Evolutionary conservation across 371 early-diverging fungal genomes (phyloP), one percentile per base, ranked within the genome.

Genomic region (Mortierella sp.): DNA sequence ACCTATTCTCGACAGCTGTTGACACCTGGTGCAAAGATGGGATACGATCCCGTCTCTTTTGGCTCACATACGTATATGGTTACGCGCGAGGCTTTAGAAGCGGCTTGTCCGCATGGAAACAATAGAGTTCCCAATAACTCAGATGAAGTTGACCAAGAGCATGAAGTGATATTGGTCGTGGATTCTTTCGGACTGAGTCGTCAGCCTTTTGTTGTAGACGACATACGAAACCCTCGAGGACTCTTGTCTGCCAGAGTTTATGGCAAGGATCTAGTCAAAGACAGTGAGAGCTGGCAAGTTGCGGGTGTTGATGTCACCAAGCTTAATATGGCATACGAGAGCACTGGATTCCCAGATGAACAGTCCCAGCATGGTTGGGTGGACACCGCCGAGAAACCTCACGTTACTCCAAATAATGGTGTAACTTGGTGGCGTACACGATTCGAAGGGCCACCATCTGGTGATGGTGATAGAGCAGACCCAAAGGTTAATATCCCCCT

Each of bases 311-410:
- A 94, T 83, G 91, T 92, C 10, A 83, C 89, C 35, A 56, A 77
- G 13, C 73, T 91, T 26, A 63, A 81, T 23, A 86, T 88, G 64
- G 85, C 90, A 1, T 92, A 85, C 84, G 87, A 77, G 31, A 85
- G 89, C 1, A 89, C 91, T 19, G 96, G 96, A 0, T 89, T 95
- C 71, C 94, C 95, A 0, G 94, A 93, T 69, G 94, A 95, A 64
- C 57, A 65, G 6, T 45, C 57, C 1, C 43, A 68, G 1, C 34
- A 65, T 29, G 76, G 59, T 8, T 63, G 73, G 72, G 40, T 12
- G 17, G 60, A 23, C 17, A 61, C 72, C 53, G 10, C n/a, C 6
- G 61, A 57, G 23, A 22, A 19, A 17, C 64, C 51, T 31, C 65
- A n/a, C 35, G 29, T 84, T 61, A 61, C 73, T 76, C 83, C 64